Evolutionary conservation across 1,139 yeast species (phyloP).

Genomic region (Scheffersomyces cryptocercus): DNA sequence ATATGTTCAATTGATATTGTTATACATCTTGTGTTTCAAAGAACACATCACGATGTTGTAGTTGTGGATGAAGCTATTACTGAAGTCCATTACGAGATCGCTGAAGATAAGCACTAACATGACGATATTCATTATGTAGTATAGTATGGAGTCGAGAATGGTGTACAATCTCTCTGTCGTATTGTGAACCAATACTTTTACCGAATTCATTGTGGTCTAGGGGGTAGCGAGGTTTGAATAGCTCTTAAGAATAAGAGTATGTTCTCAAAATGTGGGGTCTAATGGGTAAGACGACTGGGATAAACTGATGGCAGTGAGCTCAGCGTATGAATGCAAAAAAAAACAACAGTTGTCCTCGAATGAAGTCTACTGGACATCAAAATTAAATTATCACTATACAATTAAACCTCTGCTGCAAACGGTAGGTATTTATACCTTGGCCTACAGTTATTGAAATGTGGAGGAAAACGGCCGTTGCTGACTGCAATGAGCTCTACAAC

Average conservation of each 20-base stretch:
- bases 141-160: slow-evolving; percentile 27
- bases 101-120: slow-evolving; percentile 26
- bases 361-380: no score
- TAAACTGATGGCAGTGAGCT: no score
- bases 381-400: no score
- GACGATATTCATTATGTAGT: slow-evolving; percentile 28
- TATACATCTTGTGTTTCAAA: slow-evolving; percentile 30
- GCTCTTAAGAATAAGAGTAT: no score
- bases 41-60: slow-evolving; percentile 25
- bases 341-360: no score
- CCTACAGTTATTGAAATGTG: not conserved
- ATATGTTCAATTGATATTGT: slow-evolving; percentile 25
- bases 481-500: no score
- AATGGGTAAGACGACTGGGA: no score
- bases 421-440: not conserved
- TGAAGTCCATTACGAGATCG: slow-evolving; percentile 23
- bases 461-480: not conserved
- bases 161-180: slow-evolving; percentile 14
- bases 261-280: no score
- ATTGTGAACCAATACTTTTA: not conserved
- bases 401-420: not conserved
- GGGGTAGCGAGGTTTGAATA: no score
- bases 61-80: slow-evolving; percentile 21
- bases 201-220: not conserved
- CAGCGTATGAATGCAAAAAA: no score